Base-by-base conservation (phyloP, 192 early-diverging fungal genomes). In the Geranomyces variabilis region DNA sequence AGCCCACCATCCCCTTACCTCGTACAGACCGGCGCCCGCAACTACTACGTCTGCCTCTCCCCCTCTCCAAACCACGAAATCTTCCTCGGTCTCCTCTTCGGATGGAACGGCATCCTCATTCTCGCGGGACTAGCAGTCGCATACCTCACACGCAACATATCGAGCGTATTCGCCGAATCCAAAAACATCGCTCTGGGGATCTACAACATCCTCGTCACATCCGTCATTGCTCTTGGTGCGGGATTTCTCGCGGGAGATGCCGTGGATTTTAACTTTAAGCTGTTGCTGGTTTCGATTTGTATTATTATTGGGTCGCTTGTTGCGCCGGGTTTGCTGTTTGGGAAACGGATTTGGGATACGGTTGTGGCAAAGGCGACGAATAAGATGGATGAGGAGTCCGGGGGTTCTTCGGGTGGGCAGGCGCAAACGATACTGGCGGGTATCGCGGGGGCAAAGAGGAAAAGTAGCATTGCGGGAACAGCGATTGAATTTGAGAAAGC, bases 191-290 rank as follows among this genome's bases (percentile, higher is more conserved):
- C 51, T 3, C 51, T 53, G 19, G 17, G 51, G 4, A 53, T 53
- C 51, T 53, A 53, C 17, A 53, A 53, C 15, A 53, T 53, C 26
- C 51, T 53, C 17, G 51, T 53, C 6, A 17, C 26, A 3, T 53
- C 51, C 6, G 6, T 53, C 51, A 53, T 53, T 53, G 51, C 51
- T 15, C 21, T 53, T 24, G 51, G 51, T 53, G 51, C 51, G 7
- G 51, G 51, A 6, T 53, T 24, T 53, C 51, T 53, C 51, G 51
- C 51, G 19, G 51, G 51, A 15, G 51, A 53, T 53, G 51, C 51
- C 51, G 51, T 53, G 19, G 26, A 53, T 26, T 53, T 53, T 15
- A 53, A 53, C 26, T 53, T 53, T 26, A 53, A 53, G 51, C 51
- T 53, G 3, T 6, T 53, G 7, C 17, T 53, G 6, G 51, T 53